phyloP scores from a whole-genome alignment of 2,329 filamentous ascomycete species.

The Arthrobotrys entomopaga region DNA sequence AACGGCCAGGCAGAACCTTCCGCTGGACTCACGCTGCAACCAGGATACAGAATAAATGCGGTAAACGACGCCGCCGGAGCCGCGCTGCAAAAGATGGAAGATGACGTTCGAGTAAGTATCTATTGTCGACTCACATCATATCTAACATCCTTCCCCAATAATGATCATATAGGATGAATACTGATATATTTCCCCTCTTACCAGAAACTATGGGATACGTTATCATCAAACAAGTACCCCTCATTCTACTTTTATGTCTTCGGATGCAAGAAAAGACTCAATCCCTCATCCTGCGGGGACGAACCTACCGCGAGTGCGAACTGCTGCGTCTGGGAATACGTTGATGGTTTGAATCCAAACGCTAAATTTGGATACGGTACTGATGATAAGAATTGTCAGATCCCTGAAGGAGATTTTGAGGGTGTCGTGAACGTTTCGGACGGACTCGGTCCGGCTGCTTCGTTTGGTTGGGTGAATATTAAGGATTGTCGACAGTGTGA shows the following conservation, averaged over 20 bases:
- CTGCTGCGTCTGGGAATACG: conserved; percentile 27
- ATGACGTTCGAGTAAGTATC: conserved; percentile 19
- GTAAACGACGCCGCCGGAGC: conserved; percentile 8
- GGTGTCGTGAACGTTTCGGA: neutral
- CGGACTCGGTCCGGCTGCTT: neutral
- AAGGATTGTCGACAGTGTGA: conserved; percentile 31
- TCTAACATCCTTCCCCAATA: too few species aligned
- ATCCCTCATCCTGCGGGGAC: neutral
- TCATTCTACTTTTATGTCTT: conserved; percentile 37
- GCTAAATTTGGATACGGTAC: too few species aligned
- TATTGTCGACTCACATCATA: neutral
- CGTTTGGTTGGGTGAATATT: conserved; percentile 26
- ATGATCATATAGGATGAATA: neutral
- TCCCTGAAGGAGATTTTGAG: conserved; percentile 20
- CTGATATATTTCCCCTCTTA: neutral
- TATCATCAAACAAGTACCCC: conserved; percentile 8
- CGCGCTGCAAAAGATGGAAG: neutral
- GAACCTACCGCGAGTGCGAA: neutral
- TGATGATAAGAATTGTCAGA: too few species aligned
- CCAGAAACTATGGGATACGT: conserved; percentile 24
- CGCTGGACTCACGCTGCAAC: too few species aligned
- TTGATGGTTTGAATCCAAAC: conserved; percentile 32
- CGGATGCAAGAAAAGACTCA: conserved; percentile 25
- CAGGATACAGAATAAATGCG: neutral
- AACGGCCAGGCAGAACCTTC: neutral